These are phyloP conservation scores for Colletotrichum sidae DNA, from an alignment of 2,329 filamentous ascomycete species.

Conservation along the genomic window DNA sequence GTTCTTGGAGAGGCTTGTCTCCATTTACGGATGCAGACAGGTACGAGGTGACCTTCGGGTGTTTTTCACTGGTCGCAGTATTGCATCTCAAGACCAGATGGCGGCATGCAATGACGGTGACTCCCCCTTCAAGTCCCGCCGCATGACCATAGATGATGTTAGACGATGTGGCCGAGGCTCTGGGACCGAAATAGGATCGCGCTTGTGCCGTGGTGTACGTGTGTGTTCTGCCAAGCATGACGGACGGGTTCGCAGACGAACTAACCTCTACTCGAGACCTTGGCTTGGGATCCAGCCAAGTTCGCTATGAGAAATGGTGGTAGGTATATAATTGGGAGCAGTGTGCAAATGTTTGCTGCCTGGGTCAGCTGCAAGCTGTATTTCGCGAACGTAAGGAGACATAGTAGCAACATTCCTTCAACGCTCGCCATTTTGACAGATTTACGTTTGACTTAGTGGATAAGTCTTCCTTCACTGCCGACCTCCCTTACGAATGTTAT, in stretches of 20 bases:
- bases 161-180: conserved; percentile 54
- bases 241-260: conserved; percentile 70
- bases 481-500: no score
- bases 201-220: conserved; percentile 69
- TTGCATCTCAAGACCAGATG: neutral
- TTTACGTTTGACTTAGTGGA: no score
- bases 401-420: no score
- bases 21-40: conserved; percentile 51
- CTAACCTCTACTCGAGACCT: conserved; percentile 47
- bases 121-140: conserved; percentile 49
- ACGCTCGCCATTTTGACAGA: no score
- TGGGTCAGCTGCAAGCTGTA: no score
- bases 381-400: no score
- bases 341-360: no score
- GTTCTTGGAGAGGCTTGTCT: conserved; percentile 62
- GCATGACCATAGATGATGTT: conserved; percentile 59
- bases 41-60: conserved; percentile 57
- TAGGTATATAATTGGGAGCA: conserved; percentile 28
- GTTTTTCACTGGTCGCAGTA: conserved; percentile 56
- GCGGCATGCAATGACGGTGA: conserved; percentile 38
- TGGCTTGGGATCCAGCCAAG: conserved; percentile 42
- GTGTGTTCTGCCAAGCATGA: conserved; percentile 77
- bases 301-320: conserved; percentile 55
- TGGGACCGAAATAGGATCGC: conserved; percentile 48
- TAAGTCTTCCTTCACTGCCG: no score